These are phyloP conservation scores for Melanomma pulvis-pyrius DNA, from an alignment of 495 filamentous ascomycete species.

Conservation along the genomic window DNA sequence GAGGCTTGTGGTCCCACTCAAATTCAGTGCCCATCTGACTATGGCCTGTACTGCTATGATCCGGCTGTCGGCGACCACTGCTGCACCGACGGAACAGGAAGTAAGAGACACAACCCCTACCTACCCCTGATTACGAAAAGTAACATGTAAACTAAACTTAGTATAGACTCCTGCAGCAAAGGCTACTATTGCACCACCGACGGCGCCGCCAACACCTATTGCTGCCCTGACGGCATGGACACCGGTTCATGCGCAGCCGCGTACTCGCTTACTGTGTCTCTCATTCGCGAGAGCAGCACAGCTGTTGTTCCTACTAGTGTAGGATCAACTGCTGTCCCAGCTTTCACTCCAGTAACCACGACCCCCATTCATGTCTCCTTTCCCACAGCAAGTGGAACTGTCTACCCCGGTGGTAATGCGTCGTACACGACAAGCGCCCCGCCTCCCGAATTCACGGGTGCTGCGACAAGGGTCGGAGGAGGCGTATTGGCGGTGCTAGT, in stretches of 20 bases:
- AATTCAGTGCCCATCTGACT: conserved; percentile 18
- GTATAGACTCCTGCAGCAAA: conserved; percentile 21
- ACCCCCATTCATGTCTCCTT: conserved; percentile 25
- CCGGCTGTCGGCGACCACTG: conserved; percentile 15
- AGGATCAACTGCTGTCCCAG: background rate
- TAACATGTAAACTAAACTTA: conserved; percentile 1
- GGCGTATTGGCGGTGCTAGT: conserved; percentile 17
- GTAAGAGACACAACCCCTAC: conserved; percentile 11
- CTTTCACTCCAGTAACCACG: conserved; percentile 1
- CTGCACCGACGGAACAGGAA: conserved; percentile 29
- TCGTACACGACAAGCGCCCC: conserved; percentile 11
- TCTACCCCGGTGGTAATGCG: conserved; percentile 11
- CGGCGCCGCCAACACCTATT: conserved; percentile 21
- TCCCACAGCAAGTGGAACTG: background rate
- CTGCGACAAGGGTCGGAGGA: conserved; percentile 13
- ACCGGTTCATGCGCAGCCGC: conserved; percentile 7
- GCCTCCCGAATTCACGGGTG: conserved; percentile 20
- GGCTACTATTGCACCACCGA: conserved; percentile 30
- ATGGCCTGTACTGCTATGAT: conserved; percentile 24
- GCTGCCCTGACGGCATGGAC: conserved; percentile 27
- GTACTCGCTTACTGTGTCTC: conserved; percentile 27
- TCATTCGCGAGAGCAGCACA: conserved; percentile 13
- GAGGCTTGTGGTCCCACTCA: conserved; percentile 25
- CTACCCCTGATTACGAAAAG: background rate
- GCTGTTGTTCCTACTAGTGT: conserved; percentile 5